phyloP scores from a whole-genome alignment of 805 yeast genomes.

The Kodamaea kakaduensis region DNA sequence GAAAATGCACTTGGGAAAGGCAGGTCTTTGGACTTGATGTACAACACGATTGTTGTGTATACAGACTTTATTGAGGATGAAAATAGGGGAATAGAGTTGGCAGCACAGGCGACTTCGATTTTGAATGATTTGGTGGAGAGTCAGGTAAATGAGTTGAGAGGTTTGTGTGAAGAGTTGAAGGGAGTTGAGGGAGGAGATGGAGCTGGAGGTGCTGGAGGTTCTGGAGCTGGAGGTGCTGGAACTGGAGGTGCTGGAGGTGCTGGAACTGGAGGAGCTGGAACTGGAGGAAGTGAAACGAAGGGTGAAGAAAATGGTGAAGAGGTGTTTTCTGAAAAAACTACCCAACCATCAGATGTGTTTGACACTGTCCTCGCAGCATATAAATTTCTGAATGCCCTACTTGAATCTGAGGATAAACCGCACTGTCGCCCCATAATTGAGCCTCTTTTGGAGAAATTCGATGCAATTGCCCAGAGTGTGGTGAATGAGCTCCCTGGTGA shows the following conservation, averaged over 20 bases:
- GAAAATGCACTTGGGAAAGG: conserved; percentile 32
- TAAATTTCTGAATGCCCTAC: conserved; percentile 26
- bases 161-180: conserved; percentile 22
- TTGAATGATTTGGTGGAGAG: conserved; percentile 20
- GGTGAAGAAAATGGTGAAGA: conserved; percentile 9
- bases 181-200: conserved; percentile 9
- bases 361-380: conserved; percentile 31
- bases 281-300: background rate
- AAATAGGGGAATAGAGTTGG: conserved; percentile 7
- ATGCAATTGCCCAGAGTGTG: conserved; percentile 12
- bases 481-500: conserved; percentile 10
- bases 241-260: no score
- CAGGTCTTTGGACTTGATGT: conserved; percentile 41
- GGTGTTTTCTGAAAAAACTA: conserved; percentile 19
- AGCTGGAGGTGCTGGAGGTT: background rate
- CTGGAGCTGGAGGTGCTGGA: no score
- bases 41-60: conserved; percentile 45
- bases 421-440: background rate
- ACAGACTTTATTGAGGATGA: conserved; percentile 33
- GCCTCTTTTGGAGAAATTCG: conserved; percentile 9
- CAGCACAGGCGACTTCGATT: conserved; percentile 7
- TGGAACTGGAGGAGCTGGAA: no score
- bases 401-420: conserved; percentile 18
- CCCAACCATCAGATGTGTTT: conserved; percentile 34
- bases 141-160: conserved; percentile 26